These are phyloP conservation scores for Amylocystis lapponica DNA, from an alignment of 768 basidiomycete species.

Conservation along the genomic window DNA sequence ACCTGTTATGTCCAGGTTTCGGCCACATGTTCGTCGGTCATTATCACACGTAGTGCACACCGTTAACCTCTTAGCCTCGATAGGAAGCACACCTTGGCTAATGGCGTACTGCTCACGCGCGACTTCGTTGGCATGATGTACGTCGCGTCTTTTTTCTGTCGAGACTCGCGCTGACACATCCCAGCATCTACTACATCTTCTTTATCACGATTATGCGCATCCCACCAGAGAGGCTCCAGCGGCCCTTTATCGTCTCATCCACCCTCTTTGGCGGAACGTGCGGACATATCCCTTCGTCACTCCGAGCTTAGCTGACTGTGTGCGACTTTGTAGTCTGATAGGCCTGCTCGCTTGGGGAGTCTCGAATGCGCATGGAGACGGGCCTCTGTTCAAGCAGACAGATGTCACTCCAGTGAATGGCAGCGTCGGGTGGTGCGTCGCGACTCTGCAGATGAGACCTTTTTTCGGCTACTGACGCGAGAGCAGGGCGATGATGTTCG, in stretches of 20 bases:
- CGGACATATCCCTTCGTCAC: too few relatives aligned
- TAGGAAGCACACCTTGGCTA: constrained; percentile 1
- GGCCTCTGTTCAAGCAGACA: background rate
- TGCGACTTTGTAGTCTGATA: background rate
- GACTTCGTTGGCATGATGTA: constrained; percentile 3
- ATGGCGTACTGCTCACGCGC: background rate
- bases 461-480: too few relatives aligned
- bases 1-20: background rate
- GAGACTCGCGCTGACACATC: background rate
- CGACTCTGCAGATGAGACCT: too few relatives aligned
- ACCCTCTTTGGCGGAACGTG: constrained; percentile 1
- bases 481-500: constrained; percentile 3
- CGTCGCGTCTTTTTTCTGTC: background rate
- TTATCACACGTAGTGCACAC: background rate
- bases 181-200: constrained; percentile 3
- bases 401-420: background rate
- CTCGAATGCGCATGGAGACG: background rate
- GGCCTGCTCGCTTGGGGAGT: constrained; percentile 1
- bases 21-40: background rate
- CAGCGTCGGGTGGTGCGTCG: background rate
- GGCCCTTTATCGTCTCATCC: constrained; percentile 1
- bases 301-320: background rate
- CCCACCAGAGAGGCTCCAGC: constrained; percentile 3
- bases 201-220: constrained; percentile 4
- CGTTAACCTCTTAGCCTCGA: background rate